phyloP scores from a whole-genome alignment of 23 red algal species.

The Gracilaria gracilis region DNA sequence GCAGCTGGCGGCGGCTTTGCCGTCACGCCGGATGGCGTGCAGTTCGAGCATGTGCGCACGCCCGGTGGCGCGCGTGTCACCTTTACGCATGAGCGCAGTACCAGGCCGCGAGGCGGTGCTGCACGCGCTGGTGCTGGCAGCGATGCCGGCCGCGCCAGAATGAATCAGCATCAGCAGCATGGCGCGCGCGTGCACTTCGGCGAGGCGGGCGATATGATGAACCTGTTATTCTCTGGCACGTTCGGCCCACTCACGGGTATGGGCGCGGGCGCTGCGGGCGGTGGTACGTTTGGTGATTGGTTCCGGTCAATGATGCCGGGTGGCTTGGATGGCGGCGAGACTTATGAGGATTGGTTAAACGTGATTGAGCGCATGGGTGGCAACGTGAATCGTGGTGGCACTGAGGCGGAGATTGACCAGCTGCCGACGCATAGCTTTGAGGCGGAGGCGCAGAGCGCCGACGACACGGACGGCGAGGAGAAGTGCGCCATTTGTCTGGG shows the following conservation, averaged over 20 bases:
- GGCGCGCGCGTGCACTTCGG: not conserved
- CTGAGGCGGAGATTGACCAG: slow-evolving; percentile 17
- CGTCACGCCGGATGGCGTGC: slow-evolving; percentile 8
- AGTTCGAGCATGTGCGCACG: slow-evolving; percentile 7
- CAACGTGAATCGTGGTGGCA: slow-evolving; percentile 43
- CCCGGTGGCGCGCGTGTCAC: not conserved
- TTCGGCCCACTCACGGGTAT: not conserved
- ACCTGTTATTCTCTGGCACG: slow-evolving; percentile 11
- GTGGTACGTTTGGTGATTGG: not conserved
- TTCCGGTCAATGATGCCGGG: slow-evolving; percentile 20
- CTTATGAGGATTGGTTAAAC: slow-evolving; percentile 61
- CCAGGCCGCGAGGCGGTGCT: not conserved
- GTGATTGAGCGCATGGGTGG: slow-evolving; percentile 73
- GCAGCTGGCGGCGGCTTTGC: not conserved
- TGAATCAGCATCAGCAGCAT: not conserved
- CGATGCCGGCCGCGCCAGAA: not conserved
- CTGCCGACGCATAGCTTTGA: slow-evolving; percentile 44
- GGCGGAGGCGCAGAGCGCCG: not conserved
- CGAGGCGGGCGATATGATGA: slow-evolving; percentile 24
- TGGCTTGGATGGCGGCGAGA: slow-evolving; percentile 23
- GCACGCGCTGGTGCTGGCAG: not conserved
- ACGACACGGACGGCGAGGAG: slow-evolving; percentile 48
- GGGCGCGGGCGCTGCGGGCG: not conserved
- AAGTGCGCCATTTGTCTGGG: slow-evolving; percentile 89
- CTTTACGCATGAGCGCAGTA: not conserved